Conservation (phyloP, 768 basidiomycete genomes). For the Kwoniella europaea region DNA sequence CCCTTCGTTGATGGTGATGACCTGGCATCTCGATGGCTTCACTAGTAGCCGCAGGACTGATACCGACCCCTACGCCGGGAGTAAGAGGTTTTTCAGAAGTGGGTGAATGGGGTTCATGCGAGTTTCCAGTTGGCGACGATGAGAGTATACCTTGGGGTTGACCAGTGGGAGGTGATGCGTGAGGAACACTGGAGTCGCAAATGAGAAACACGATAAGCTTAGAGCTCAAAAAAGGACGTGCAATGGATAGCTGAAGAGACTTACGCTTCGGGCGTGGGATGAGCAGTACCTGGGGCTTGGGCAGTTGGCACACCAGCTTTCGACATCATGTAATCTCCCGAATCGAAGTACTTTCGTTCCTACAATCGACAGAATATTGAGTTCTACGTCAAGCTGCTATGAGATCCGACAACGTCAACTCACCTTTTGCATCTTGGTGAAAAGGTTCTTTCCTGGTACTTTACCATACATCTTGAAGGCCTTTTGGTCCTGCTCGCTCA, state of each 20-base stretch:
- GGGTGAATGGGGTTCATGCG: slow-evolving; percentile 14
- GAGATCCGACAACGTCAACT: slow-evolving; percentile 24
- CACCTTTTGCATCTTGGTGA: slow-evolving; percentile 96
- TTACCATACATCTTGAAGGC: slow-evolving; percentile 94
- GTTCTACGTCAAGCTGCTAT: not conserved
- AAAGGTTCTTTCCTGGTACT: slow-evolving; percentile 89
- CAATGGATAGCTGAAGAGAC: slow-evolving; percentile 49
- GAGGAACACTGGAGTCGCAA: slow-evolving; percentile 74
- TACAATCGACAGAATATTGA: slow-evolving; percentile 53
- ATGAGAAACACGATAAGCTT: not conserved
- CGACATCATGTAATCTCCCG: slow-evolving; percentile 95
- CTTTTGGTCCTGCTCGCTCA: slow-evolving; percentile 88
- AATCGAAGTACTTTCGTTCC: slow-evolving; percentile 99
- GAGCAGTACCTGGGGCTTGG: slow-evolving; percentile 88
- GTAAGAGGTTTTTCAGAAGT: slow-evolving; percentile 19
- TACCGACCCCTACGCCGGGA: slow-evolving; percentile 45
- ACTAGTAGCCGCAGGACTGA: slow-evolving; percentile 48
- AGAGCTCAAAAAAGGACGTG: not conserved
- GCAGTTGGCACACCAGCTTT: slow-evolving; percentile 90
- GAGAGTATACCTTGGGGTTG: slow-evolving; percentile 47
- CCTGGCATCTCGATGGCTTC: slow-evolving; percentile 51
- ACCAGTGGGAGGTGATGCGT: slow-evolving; percentile 74
- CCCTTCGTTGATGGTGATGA: slow-evolving; percentile 19
- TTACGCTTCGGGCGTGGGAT: slow-evolving; percentile 96
- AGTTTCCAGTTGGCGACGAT: slow-evolving; percentile 39